Base-by-base conservation (phyloP, 805 yeast genomes). In the Ogataea haglerorum region DNA sequence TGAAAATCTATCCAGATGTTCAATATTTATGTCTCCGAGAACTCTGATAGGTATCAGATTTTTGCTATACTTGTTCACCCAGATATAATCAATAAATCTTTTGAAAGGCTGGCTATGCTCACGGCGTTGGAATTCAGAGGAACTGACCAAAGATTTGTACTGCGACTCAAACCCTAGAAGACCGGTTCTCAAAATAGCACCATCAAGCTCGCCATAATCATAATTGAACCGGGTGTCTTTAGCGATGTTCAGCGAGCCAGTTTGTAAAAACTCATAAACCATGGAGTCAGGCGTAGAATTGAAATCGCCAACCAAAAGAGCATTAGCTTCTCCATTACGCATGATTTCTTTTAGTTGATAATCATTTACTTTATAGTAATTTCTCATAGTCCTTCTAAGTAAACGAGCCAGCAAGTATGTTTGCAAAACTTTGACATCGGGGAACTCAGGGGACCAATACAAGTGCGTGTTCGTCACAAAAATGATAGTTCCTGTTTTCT, bases 391-490 rank as follows among this genome's bases (percentile, higher is more conserved):
- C 47, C 60, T 38, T 32, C 43, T 42, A 1, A 69, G 28, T 4
- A 63, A 46, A 21, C 58, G 54, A 48, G 72, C 61, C 5, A 76
- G 55, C 7, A 75, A 58, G 57, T 73, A 69, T 12, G 77, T 65
- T 50, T 79, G 85, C 30, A 76, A 52, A 6, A 76, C 60, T 49
- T 76, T 78, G 15, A 78, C 79, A 48, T 76, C 80, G 34, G 72
- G 69, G 36, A 64, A 70, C 46, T 72, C 70, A 1, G 70, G 69
- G 10, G 65, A 61, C 85, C 85, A 79, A 51, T 79, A 79, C 8
- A 79, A 58, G 54, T 79, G 85, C 0, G 84, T 78, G 46, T 77
- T 79, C n/a, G 78, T 62, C 2, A 76, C 66, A 28, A 75, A 71
- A 3, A 78, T 53, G 3, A 57, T 48, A 24, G 68, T 61, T 9